Evolutionary conservation across 139 green algal species (phyloP), one percentile per base, ranked within the genome.

Genomic region (Nannochloris sp.): DNA sequence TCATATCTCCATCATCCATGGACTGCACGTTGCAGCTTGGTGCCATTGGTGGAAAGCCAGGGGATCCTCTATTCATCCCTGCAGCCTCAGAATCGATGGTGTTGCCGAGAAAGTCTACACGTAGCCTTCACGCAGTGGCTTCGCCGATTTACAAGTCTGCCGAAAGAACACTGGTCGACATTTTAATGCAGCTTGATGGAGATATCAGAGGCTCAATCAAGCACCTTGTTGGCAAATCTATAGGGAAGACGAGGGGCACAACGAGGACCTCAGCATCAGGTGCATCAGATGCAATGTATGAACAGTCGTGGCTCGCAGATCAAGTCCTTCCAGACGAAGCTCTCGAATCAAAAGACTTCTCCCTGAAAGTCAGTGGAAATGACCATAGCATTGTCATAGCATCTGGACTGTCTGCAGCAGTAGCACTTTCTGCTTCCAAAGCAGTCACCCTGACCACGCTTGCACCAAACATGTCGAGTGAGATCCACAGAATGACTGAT

Each of bases 1-100:
- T 24, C 1, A 56, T 77, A 7, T 77, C 64, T 5, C 70, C 70
- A 10, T 61, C 70, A 24, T 24, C 69, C 31, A 49, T 77, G 37
- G 70, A 77, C 46, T 57, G 57, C 57, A 61, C 44, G 24, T 54
- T 77, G 24, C 70, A 77, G 53, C 48, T 77, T 44, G 70, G 64
- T 12, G 70, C 64, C 19, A 40, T 27, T n/a, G 19, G 2, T 37
- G 44, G 15, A 25, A 18, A 7, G 16, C 23, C 19, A 15, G 44
- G 18, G 24, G 44, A 23, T 4, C 10, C 36, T 31, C 64, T 77
- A 37, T 66, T 66, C 19, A 53, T 77, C 10, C 70, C 70, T 3
- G 64, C 59, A 2, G 70, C 58, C 3, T 36, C 65, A 16, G 59
- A 43, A 25, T 44, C 62, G 14, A 44, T 77, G n/a, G 29, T 59